Evolutionary conservation across 2,329 filamentous ascomycete species (phyloP).

Genomic region (Rhinocladiella mackenziei): DNA sequence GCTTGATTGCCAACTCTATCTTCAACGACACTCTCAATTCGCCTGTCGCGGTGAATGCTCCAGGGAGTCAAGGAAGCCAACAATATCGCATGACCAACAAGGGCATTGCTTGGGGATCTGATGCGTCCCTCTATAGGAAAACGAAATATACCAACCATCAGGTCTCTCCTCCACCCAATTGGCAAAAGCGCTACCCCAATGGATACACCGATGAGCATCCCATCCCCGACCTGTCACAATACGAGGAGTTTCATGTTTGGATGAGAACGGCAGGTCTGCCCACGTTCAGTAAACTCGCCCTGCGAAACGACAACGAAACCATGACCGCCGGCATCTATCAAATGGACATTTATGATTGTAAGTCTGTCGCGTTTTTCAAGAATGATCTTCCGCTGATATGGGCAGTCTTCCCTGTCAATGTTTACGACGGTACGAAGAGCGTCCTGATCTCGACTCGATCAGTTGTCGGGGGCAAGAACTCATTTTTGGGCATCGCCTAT

Average conservation of each 20-base stretch:
- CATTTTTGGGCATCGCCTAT: slow-evolving; percentile 94
- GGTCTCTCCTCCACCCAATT: slow-evolving; percentile 82
- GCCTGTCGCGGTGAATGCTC: slow-evolving; percentile 58
- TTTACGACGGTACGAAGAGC: slow-evolving; percentile 47
- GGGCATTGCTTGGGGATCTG: slow-evolving; percentile 82
- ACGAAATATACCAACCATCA: slow-evolving; percentile 62
- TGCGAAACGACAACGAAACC: slow-evolving; percentile 67
- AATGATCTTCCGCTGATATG: slow-evolving; percentile 9
- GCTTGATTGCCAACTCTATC: slow-evolving; percentile 89
- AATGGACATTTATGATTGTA: slow-evolving; percentile 74
- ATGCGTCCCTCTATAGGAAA: slow-evolving; percentile 71
- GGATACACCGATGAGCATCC: slow-evolving; percentile 63
- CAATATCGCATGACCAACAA: slow-evolving; percentile 72
- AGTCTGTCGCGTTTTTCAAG: slow-evolving; percentile 34
- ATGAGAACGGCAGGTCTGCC: slow-evolving; percentile 96
- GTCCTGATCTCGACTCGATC: slow-evolving; percentile 69
- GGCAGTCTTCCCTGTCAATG: slow-evolving; percentile 71
- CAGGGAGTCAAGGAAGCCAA: slow-evolving; percentile 34
- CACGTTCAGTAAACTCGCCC: slow-evolving; percentile 88
- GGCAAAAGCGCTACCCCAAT: slow-evolving; percentile 65
- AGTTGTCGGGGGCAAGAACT: slow-evolving; percentile 90
- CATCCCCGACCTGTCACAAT: slow-evolving; percentile 67
- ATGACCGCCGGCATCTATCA: slow-evolving; percentile 72
- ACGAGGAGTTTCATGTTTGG: slow-evolving; percentile 94
- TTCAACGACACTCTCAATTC: slow-evolving; percentile 88